Evolutionary conservation across 2,329 filamentous ascomycete species (phyloP).

Genomic region (Cladosporium colombiae): DNA sequence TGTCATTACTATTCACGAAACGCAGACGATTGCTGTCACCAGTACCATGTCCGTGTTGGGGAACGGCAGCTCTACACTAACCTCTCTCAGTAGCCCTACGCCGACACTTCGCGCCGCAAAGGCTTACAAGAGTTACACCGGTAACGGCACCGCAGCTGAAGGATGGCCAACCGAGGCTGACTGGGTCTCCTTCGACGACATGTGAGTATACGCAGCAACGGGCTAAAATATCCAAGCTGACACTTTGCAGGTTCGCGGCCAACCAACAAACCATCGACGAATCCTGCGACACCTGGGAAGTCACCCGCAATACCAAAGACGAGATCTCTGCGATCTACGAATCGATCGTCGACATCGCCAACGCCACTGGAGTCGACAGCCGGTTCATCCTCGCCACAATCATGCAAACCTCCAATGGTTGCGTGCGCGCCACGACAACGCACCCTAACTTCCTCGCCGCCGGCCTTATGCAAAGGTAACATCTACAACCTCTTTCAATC

Average conservation of each 20-base stretch:
- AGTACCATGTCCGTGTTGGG: conserved; percentile 20
- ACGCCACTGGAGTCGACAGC: conserved; percentile 40
- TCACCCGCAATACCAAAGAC: conserved; percentile 41
- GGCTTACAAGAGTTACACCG: conserved; percentile 27
- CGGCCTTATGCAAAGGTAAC: conserved; percentile 51
- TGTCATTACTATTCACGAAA: conserved; percentile 20
- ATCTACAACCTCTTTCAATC: conserved; percentile 32
- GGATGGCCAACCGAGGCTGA: conserved; percentile 32
- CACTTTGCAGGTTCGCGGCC: conserved; percentile 33
- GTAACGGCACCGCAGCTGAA: conserved; percentile 26
- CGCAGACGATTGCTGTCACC: conserved; percentile 18
- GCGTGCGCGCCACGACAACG: conserved; percentile 48
- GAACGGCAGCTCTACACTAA: conserved; percentile 19
- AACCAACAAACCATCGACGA: conserved; percentile 40
- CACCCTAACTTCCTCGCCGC: conserved; percentile 47
- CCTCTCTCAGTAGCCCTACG: conserved; percentile 12
- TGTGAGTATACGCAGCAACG: conserved; percentile 38
- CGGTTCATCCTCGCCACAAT: conserved; percentile 49
- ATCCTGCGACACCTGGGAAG: conserved; percentile 41
- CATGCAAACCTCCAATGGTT: conserved; percentile 51
- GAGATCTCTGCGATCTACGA: conserved; percentile 44
- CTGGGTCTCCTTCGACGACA: conserved; percentile 33
- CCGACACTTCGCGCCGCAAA: conserved; percentile 14
- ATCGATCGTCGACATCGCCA: conserved; percentile 40
- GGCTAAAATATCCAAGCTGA: conserved; percentile 25